Base-by-base conservation (phyloP, 202 grass and related monocot species). In the Digitaria exilis region DNA sequence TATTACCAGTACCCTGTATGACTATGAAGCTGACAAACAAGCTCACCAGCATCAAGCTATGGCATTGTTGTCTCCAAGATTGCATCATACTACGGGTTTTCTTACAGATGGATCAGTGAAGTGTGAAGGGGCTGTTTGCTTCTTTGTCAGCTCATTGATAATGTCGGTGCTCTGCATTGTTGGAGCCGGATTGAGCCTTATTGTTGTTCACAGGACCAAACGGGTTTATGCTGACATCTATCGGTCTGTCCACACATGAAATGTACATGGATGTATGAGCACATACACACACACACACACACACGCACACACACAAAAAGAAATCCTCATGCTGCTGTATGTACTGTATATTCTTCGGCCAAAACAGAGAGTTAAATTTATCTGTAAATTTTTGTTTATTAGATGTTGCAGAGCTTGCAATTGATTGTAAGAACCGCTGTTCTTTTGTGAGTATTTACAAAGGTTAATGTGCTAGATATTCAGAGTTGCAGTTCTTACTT, bases 11-110 rank as follows among this genome's bases (percentile, higher is more conserved):
- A 58, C 31, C 61, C 71, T 94, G 12, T 92, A 91, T 69, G 89
- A 94, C 82, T 88, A 86, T 26, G 89, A 97, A 89, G 91, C 89
- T 6, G 86, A 88, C 51, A 97, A 87, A 68, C 91, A 94, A 80
- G 84, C 79, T 44, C 84, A 62, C 12, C 67, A 41, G 2, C 75
- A 14, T 67, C 57, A 46, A 39, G 73, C n/a, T 18, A 75, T 15
- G 2, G 21, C 3, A 3, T 66, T 72, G 32, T 15, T 3, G 26
- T 59, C 62, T 75, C 17, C 42, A 46, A 35, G 9, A 55, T 66
- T 80, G 6, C 26, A 74, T 86, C 48, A 25, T 3, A 71, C 22
- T 10, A 51, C 74, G 28, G 30, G 31, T 22, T 80, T 85, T 37
- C 55, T 50, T 51, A 62, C 67, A 52, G 85, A 88, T 50, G 86